Percentiles rank a stretch among this genome's conserved stretches.
Conservation (phyloP, 805 yeast species). For the Metschnikowia reukaufii region DNA sequence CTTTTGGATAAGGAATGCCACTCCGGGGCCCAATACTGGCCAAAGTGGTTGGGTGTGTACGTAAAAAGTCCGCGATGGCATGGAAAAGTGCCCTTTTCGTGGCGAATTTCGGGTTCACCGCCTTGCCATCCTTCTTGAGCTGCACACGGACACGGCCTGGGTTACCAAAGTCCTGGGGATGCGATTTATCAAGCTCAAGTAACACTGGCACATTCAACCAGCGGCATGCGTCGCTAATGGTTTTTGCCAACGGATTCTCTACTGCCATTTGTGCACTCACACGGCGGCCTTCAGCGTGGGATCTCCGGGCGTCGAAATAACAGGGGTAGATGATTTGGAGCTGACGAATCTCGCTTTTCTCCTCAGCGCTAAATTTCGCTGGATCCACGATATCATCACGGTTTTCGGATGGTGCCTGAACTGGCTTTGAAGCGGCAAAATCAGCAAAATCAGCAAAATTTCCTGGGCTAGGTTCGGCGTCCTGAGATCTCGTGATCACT, state of each 20-base stretch:
- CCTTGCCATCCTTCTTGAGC: conserved; percentile 47
- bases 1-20: conserved; percentile 66
- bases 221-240: conserved; percentile 72
- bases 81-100: conserved; percentile 65
- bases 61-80: conserved; percentile 59
- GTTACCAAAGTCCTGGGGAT: conserved; percentile 96
- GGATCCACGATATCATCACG: conserved; percentile 17
- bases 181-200: conserved; percentile 79
- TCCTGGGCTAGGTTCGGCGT: conserved; percentile 25
- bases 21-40: conserved; percentile 48
- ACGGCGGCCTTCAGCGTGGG: conserved; percentile 81
- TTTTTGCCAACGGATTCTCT: conserved; percentile 82
- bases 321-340: conserved; percentile 87
- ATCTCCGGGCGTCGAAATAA: conserved; percentile 78
- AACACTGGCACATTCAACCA: conserved; percentile 42
- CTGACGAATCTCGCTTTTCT: conserved; percentile 60
- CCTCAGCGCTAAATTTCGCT: conserved; percentile 25
- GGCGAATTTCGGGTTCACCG: conserved; percentile 39
- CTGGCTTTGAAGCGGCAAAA: background rate
- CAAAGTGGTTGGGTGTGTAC: conserved; percentile 67
- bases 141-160: conserved; percentile 92
- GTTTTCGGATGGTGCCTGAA: background rate
- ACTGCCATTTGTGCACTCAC: conserved; percentile 70
- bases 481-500: conserved; percentile 61
- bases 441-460: conserved; percentile 2